Evolutionary conservation across 1,284 basidiomycete species (phyloP).

Genomic region (Naganishia liquefaciens): DNA sequence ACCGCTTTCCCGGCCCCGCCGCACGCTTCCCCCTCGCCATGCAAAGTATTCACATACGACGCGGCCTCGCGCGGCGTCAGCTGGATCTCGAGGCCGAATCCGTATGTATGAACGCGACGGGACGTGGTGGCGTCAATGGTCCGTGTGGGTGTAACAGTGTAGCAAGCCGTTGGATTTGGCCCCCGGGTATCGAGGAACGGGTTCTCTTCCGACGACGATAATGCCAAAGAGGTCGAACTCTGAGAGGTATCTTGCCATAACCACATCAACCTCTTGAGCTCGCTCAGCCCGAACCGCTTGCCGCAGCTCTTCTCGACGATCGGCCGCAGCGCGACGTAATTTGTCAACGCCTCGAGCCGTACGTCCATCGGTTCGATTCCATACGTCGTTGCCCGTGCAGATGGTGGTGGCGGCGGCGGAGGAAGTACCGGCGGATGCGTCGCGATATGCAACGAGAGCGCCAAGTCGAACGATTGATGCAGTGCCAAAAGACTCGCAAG

Average conservation of each 20-base stretch:
- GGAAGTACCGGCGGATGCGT: conserved; percentile 53
- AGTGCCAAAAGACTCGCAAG: conserved; percentile 49
- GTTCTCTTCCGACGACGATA: neutral
- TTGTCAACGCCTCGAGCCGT: conserved; percentile 49
- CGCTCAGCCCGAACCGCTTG: conserved; percentile 47
- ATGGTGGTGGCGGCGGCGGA: conserved; percentile 40
- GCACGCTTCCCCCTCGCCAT: conserved; percentile 10
- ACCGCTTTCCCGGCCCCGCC: conserved; percentile 29
- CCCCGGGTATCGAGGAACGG: conserved; percentile 33
- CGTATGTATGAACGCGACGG: conserved; percentile 48
- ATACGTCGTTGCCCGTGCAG: conserved; percentile 17
- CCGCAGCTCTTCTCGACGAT: conserved; percentile 50
- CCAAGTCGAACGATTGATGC: conserved; percentile 52
- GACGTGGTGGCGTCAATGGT: conserved; percentile 46
- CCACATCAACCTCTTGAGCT: conserved; percentile 52
- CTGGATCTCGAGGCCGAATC: conserved; percentile 50
- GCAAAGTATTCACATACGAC: conserved; percentile 26
- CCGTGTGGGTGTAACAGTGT: conserved; percentile 46
- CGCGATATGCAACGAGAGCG: conserved; percentile 52
- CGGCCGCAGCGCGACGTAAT: conserved; percentile 45
- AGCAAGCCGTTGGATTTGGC: conserved; percentile 10
- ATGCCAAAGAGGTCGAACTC: neutral
- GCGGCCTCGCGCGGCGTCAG: conserved; percentile 48
- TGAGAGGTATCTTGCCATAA: conserved; percentile 42
- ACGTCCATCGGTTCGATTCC: conserved; percentile 34